Evolutionary conservation across 352 stramenopile genomes (phyloP), one percentile per base, ranked within the genome.

Genomic region (Pythium sp.): DNA sequence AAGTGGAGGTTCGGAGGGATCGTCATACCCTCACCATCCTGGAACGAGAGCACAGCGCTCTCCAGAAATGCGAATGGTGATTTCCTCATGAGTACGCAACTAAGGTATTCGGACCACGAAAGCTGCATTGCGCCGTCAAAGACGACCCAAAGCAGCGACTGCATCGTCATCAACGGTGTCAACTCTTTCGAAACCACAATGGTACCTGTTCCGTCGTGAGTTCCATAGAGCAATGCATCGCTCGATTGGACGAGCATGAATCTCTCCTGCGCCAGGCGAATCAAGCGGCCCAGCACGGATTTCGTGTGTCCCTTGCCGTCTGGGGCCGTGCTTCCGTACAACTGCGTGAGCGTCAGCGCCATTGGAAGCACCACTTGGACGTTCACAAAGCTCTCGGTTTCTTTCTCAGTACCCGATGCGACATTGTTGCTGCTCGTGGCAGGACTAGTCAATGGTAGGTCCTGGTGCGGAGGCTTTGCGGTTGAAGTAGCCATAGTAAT

Each of bases 1-100:
- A 94, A 78, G 0, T 76, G 82, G 15, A 94, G 28, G 26, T 91
- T 90, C 2, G 84, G 80, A 1, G 85, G 81, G 1, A 88, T 46
- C 0, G 78, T 88, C 79, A 90, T 87, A 62, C 85, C 81, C 53
- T 80, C 78, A 4, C 79, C 76, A 38, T 84, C 75, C 18, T 77
- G 20, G 22, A 88, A 85, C 9, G 60, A 56, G 1, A 85, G 14
- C 8, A 80, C 41, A 15, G 0, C 55, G 18, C 2, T 57, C 47
- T 14, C 51, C 12, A 8, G 8, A 8, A 56, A 28, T 14, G 38
- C 7, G n/a, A 53, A 53, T 32, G 11, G 30, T 3, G 58, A 8
- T n/a, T 64, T 67, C 0, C 54, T 46, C 5, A 5, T 41, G 12
- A 87, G 63, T 2, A 82, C 49, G 28, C 65, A 67, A 4, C 81